phyloP scores from a whole-genome alignment of 441 rosid species.

The Theobroma grandiflorum region DNA sequence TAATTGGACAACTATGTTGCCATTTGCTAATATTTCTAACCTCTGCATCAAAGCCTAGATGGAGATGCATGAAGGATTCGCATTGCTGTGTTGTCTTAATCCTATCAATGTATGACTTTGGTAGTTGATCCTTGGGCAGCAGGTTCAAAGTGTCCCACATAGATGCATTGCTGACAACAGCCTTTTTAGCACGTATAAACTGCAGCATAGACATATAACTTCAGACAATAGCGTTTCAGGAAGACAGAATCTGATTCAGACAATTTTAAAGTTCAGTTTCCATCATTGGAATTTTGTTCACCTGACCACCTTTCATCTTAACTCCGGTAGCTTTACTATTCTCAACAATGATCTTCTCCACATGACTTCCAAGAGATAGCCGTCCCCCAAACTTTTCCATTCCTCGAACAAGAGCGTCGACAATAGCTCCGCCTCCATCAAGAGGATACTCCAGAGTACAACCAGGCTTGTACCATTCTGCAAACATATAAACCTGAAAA shows the following conservation, averaged over 20 bases:
- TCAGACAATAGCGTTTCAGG: neutral
- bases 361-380: conserved; percentile 77
- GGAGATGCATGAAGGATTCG: conserved; percentile 98
- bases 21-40: conserved; percentile 38
- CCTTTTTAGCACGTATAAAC: conserved; percentile 85
- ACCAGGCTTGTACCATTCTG: conserved; percentile 97
- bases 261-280: neutral
- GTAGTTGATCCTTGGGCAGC: conserved; percentile 72
- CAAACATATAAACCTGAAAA: conserved; percentile 86
- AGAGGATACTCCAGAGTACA: conserved; percentile 86
- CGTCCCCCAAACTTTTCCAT: conserved; percentile 87
- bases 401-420: conserved; percentile 86
- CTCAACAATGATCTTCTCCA: conserved; percentile 76
- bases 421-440: conserved; percentile 84
- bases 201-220: conserved; percentile 39
- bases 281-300: conserved; percentile 39
- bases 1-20: conserved; percentile 7
- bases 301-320: conserved; percentile 86
- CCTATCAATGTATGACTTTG: conserved; percentile 60
- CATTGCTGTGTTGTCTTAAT: conserved; percentile 72
- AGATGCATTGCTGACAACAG: conserved; percentile 92
- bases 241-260: neutral
- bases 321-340: conserved; percentile 83
- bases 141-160: conserved; percentile 91
- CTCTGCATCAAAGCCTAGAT: conserved; percentile 86